Evolutionary conservation across 768 basidiomycete genomes (phyloP), one percentile per base, ranked within the genome.

Genomic region (Macrolepiota dolichaula): DNA sequence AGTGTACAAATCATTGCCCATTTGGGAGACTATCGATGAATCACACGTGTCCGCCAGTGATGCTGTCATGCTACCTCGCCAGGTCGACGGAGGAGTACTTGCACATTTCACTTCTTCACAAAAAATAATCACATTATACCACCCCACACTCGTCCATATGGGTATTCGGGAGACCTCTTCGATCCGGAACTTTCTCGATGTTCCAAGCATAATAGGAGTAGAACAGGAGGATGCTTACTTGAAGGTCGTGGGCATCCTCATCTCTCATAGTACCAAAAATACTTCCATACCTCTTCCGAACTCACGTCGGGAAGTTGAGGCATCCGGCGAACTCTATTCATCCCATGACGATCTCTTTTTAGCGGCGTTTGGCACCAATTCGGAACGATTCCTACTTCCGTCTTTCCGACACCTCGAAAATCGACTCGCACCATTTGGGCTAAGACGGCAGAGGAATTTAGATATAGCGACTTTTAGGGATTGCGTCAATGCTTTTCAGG

Each of bases 401-500:
- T 61, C 51, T 0, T 76, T 77, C 32, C 38, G 57, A 10, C 66
- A 72, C 11, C 61, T 79, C 35, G 76, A 77, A 50, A 19, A 47
- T 0, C 19, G 56, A 0, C 69, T 81, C 3, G 61, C 62, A 3
- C 37, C 40, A 0, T 66, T 74, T 27, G 77, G 77, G 1, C 64
- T 82, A 29, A 72, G 72, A 29, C 64, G 63, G 5, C 68, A 71
- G 1, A 64, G 66, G 19, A 35, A 50, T 11, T 57, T 79, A 25
- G 65, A 76, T 54, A 51, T 79, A 15, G 51, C 61, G 0, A 72
- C 72, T 53, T 81, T 82, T 68, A 63, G 61, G 32, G 57, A 59
- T 1, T 81, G 79, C 55, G 79, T 73, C 2, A 46, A 64, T 3
- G 72, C 73, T 1, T 68, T 81, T 22, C 63, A 71, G 36, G 58